A percentile compares a stretch with the other conserved stretches of the same genome.
Evolutionary conservation across 345 rosid species (phyloP).

Genomic region (Arabidopsis thaliana): DNA sequence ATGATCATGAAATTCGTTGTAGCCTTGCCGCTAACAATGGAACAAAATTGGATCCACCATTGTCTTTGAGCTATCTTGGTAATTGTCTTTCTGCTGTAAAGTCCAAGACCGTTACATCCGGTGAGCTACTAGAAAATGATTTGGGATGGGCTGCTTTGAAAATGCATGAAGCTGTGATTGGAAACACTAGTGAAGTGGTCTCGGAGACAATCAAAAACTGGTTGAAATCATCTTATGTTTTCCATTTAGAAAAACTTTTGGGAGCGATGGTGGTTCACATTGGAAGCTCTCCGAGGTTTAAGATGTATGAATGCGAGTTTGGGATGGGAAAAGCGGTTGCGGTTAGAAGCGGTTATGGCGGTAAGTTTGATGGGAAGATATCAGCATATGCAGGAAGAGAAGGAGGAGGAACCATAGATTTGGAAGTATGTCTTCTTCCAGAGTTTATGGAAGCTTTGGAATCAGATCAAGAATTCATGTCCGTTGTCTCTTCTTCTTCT

Average conservation of each 20-base stretch:
- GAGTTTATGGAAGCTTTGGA: constrained; percentile 63
- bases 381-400: constrained; percentile 56
- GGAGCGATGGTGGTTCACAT: constrained; percentile 58
- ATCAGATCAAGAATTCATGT: constrained; percentile 56
- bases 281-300: constrained; percentile 82
- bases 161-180: constrained; percentile 54
- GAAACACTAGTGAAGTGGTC: constrained; percentile 44
- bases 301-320: constrained; percentile 69
- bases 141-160: constrained; percentile 70
- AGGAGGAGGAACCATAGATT: constrained; percentile 60
- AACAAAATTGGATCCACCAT: constrained; percentile 54
- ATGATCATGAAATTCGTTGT: constrained; percentile 46
- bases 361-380: constrained; percentile 71
- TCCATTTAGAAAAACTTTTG: constrained; percentile 43
- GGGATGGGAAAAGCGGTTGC: constrained; percentile 77
- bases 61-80: constrained; percentile 61
- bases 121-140: constrained; percentile 52
- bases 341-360: constrained; percentile 63
- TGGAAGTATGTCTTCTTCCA: constrained; percentile 66
- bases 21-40: constrained; percentile 54
- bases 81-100: constrained; percentile 49
- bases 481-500: constrained; percentile 34
- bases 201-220: constrained; percentile 43
- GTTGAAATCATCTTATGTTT: constrained; percentile 47
- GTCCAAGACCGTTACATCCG: constrained; percentile 31